These are phyloP conservation scores for Russula sp. DNA, from an alignment of 768 basidiomycete genomes.

Conservation along the genomic window DNA sequence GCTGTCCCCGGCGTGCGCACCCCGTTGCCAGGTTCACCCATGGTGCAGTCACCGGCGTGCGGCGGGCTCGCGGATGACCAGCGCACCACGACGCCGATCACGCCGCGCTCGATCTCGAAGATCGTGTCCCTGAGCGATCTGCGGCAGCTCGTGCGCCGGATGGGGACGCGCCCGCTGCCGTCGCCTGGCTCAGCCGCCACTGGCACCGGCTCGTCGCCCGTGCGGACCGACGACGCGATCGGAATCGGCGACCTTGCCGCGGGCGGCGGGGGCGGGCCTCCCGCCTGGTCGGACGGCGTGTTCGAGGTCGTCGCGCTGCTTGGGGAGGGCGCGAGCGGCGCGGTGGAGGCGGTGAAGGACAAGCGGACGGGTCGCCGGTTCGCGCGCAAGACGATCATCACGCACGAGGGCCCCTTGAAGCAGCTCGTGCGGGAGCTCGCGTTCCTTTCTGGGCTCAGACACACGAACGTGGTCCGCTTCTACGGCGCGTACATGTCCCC, in stretches of 20 bases:
- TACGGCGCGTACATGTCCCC: conserved; percentile 82
- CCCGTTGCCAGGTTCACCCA: not conserved
- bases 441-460: conserved; percentile 72
- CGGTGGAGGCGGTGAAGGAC: conserved; percentile 83
- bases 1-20: too few relatives aligned
- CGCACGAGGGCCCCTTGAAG: conserved; percentile 75
- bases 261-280: not conserved
- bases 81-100: conserved; percentile 12
- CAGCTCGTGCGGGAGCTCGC: conserved; percentile 84
- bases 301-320: conserved; percentile 66
- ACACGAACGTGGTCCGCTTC: conserved; percentile 79
- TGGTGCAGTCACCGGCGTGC: not conserved
- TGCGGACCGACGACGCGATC: not conserved
- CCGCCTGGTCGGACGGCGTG: conserved; percentile 50
- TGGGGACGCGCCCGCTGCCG: not conserved
- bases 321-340: conserved; percentile 89
- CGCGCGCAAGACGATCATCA: conserved; percentile 87
- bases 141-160: conserved; percentile 16
- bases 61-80: not conserved
- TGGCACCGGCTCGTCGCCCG: not conserved
- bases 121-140: conserved; percentile 17
- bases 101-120: conserved; percentile 18
- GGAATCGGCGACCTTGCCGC: not conserved
- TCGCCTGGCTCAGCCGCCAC: conserved; percentile 1
- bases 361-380: conserved; percentile 67